Percentiles rank a stretch among this genome's conserved stretches.
phyloP scores from a whole-genome alignment of 176 grass and related monocot species.

The Oryza meyeriana region DNA sequence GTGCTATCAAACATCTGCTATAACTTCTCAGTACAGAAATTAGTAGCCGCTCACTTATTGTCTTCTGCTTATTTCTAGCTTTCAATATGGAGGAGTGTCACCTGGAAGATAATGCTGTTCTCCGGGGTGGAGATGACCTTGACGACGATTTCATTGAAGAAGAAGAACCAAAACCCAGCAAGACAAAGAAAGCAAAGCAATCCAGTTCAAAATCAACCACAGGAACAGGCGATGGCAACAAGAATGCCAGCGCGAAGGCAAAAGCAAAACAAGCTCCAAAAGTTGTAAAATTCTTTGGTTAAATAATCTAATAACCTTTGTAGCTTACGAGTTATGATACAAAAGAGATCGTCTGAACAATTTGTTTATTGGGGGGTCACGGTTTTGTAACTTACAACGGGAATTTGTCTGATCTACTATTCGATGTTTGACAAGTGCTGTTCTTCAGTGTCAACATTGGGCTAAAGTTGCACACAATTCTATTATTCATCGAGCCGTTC shows the following conservation, averaged over 20 bases:
- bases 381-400: conserved; percentile 17
- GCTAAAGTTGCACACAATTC: background rate
- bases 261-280: conserved; percentile 66
- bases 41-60: conserved; percentile 10
- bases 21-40: background rate
- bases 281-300: conserved; percentile 86
- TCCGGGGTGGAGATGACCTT: conserved; percentile 78
- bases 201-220: conserved; percentile 19
- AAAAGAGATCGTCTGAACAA: background rate
- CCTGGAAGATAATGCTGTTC: conserved; percentile 19
- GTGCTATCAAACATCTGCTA: background rate
- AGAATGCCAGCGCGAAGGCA: conserved; percentile 32
- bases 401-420: background rate
- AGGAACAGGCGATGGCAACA: conserved; percentile 19
- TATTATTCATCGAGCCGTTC: background rate
- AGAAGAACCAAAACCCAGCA: conserved; percentile 43
- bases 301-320: conserved; percentile 15
- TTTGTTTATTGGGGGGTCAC: background rate
- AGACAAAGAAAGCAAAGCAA: conserved; percentile 34
- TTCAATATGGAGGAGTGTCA: conserved; percentile 8
- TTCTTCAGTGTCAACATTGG: background rate
- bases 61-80: conserved; percentile 41
- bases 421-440: background rate
- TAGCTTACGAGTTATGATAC: background rate
- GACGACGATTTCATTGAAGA: conserved; percentile 86